phyloP scores from a whole-genome alignment of 352 stramenopile genomes.

The Pythium vanterpoolii region DNA sequence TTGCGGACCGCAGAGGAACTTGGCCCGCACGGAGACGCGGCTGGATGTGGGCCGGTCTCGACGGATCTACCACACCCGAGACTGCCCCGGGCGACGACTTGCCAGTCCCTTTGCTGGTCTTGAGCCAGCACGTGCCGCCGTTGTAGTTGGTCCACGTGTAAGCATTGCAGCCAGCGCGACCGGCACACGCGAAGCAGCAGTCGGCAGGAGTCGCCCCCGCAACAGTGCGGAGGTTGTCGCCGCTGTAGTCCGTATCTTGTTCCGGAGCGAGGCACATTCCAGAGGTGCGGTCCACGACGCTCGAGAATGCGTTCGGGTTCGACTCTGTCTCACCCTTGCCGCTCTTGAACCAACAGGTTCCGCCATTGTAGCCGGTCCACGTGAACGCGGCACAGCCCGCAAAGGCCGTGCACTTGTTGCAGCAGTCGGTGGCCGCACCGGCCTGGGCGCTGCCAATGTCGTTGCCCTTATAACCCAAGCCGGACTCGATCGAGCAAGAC shows the following conservation, averaged over 20 bases:
- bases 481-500: slow-evolving; percentile 15
- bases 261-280: neutral
- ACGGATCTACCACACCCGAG: slow-evolving; percentile 20
- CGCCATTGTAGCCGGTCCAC: slow-evolving; percentile 16
- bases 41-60: slow-evolving; percentile 26
- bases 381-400: slow-evolving; percentile 20
- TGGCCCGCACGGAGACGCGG: slow-evolving; percentile 19
- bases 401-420: neutral
- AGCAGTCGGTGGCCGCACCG: slow-evolving; percentile 5
- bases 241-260: neutral
- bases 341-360: slow-evolving; percentile 23
- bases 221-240: slow-evolving; percentile 21
- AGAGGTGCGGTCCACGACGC: neutral
- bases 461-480: slow-evolving; percentile 27
- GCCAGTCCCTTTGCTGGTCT: slow-evolving; percentile 1
- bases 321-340: neutral
- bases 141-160: slow-evolving; percentile 20
- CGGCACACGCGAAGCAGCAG: slow-evolving; percentile 13
- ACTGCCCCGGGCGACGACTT: neutral
- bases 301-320: slow-evolving; percentile 9
- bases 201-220: neutral
- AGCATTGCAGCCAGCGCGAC: slow-evolving; percentile 12
- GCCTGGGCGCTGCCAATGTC: slow-evolving; percentile 11
- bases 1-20: slow-evolving; percentile 37
- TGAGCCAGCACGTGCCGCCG: slow-evolving; percentile 23